These are phyloP conservation scores for Pelargonium cotyledonis DNA, from an alignment of 441 rosid species.

Conservation along the genomic window DNA sequence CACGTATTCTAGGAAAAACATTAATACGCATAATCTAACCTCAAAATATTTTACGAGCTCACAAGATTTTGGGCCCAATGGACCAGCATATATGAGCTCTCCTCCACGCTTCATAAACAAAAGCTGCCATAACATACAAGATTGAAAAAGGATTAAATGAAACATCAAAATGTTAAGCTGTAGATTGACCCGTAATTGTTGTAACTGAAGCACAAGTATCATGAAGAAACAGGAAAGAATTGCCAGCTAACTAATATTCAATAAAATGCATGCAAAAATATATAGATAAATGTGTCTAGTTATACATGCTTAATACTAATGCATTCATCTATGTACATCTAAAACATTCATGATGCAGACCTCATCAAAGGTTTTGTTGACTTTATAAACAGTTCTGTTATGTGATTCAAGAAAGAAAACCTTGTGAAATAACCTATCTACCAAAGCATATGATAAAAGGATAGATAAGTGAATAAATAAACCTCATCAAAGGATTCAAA, in stretches of 20 bases:
- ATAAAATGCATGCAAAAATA: background rate
- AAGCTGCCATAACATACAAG: constrained; percentile 34
- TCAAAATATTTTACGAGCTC: constrained; percentile 60
- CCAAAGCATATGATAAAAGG: background rate
- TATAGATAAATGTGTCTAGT: background rate
- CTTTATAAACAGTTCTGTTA: constrained; percentile 6
- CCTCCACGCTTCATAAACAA: constrained; percentile 75
- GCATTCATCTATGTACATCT: background rate
- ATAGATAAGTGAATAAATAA: constrained; percentile 5
- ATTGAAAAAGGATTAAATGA: background rate
- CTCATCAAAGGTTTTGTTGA: background rate
- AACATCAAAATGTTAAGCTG: background rate
- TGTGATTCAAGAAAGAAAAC: constrained; percentile 11
- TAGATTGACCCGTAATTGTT: too few species aligned
- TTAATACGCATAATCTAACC: constrained; percentile 29
- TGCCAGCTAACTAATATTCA: background rate
- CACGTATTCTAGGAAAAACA: constrained; percentile 5
- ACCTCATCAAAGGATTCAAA: constrained; percentile 80
- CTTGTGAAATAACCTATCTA: constrained; percentile 8
- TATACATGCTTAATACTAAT: too few species aligned
- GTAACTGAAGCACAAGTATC: too few species aligned
- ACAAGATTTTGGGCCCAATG: constrained; percentile 58
- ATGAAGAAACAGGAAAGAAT: too few species aligned
- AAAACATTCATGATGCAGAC: constrained; percentile 6
- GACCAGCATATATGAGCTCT: constrained; percentile 70